Evolutionary conservation across 2,329 filamentous ascomycete genomes (phyloP).

Genomic region (Ophiocordyceps camponoti-saundersi): DNA sequence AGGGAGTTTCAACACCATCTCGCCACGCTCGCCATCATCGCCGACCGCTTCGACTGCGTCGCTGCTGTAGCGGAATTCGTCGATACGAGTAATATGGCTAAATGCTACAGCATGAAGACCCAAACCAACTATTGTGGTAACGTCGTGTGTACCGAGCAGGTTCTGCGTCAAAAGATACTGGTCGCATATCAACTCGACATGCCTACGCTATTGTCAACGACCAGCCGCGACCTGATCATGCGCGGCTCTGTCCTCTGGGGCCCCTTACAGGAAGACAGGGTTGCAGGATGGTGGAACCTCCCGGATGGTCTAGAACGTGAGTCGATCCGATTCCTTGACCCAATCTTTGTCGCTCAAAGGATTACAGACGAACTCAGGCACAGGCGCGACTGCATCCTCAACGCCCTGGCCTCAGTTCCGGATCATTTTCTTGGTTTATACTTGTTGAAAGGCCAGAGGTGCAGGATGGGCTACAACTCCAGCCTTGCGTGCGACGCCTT

Average conservation of each 20-base stretch:
- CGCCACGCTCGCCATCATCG: constrained; percentile 50
- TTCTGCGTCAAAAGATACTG: constrained; percentile 51
- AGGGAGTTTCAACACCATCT: constrained; percentile 35
- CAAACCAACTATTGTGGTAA: constrained; percentile 21
- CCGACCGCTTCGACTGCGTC: constrained; percentile 56
- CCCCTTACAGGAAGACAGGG: constrained; percentile 15
- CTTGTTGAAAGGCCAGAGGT: constrained; percentile 49
- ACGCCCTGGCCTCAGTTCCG: constrained; percentile 53
- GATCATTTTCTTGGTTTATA: constrained; percentile 51
- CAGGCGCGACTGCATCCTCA: constrained; percentile 48
- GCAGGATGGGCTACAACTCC: constrained; percentile 58
- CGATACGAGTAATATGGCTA: constrained; percentile 29
- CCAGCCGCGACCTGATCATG: constrained; percentile 48
- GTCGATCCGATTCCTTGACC: no score
- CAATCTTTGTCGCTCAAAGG: not conserved
- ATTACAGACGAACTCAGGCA: constrained; percentile 44
- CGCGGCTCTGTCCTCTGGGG: constrained; percentile 46
- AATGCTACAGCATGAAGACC: constrained; percentile 31
- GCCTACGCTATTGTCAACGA: constrained; percentile 38
- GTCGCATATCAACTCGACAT: constrained; percentile 49
- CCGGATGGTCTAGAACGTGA: constrained; percentile 50
- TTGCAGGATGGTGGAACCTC: constrained; percentile 54
- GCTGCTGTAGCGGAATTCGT: constrained; percentile 36
- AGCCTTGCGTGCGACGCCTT: constrained; percentile 59
- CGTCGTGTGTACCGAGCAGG: constrained; percentile 38